phyloP scores from a whole-genome alignment of 2,329 filamentous ascomycete species.

The Nemania diffusa region DNA sequence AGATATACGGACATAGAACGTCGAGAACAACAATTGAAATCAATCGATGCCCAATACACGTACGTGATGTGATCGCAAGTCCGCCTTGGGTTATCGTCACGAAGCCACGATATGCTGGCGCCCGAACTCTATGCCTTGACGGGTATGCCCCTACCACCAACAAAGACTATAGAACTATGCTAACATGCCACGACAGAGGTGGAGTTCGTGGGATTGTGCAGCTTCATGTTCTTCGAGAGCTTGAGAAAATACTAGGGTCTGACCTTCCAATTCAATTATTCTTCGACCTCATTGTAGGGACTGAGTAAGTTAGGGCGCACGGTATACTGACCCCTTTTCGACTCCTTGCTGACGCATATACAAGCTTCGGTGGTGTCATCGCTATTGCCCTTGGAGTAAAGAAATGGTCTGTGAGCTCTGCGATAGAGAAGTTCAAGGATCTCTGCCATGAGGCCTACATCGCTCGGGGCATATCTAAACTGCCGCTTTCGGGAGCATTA shows the following conservation, averaged over 20 bases:
- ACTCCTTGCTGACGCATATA: constrained; percentile 14
- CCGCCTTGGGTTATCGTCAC: constrained; percentile 47
- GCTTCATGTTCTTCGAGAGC: constrained; percentile 45
- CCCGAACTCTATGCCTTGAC: constrained; percentile 47
- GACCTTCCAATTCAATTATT: constrained; percentile 48
- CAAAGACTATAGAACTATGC: background rate
- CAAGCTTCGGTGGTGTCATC: constrained; percentile 47
- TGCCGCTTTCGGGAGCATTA: constrained; percentile 46
- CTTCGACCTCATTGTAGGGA: constrained; percentile 49
- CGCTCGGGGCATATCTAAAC: constrained; percentile 45
- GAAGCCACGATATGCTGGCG: constrained; percentile 47
- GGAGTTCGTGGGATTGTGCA: constrained; percentile 47
- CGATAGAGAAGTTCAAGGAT: constrained; percentile 48
- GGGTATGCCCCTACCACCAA: constrained; percentile 39
- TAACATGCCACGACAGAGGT: constrained; percentile 39
- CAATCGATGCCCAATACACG: constrained; percentile 47
- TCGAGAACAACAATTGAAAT: constrained; percentile 50
- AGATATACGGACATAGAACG: constrained; percentile 47
- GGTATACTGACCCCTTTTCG: background rate
- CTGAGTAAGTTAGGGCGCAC: constrained; percentile 41
- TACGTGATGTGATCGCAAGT: constrained; percentile 45
- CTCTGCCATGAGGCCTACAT: constrained; percentile 46
- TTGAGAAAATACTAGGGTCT: constrained; percentile 47
- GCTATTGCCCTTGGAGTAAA: constrained; percentile 49
- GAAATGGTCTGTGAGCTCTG: constrained; percentile 47